Evolutionary conservation across 2,329 filamentous ascomycete species (phyloP).

Genomic region (Simplicillium aogashimaense): DNA sequence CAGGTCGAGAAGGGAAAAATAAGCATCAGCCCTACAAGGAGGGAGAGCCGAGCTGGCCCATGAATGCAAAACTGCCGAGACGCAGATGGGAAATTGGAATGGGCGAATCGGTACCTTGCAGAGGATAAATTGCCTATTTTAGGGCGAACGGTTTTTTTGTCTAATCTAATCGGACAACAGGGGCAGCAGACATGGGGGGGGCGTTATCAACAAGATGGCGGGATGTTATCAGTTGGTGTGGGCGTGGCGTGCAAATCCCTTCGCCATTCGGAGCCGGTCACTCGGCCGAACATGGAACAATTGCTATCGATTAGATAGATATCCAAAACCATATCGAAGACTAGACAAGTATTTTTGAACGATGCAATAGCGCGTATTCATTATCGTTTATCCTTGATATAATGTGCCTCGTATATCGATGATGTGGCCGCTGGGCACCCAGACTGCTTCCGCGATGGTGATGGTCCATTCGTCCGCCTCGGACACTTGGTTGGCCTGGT

Average conservation of each 20-base stretch:
- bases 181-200: neutral
- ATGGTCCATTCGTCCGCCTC: too few relatives aligned
- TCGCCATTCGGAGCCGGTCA: too few relatives aligned
- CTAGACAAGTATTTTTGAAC: too few relatives aligned
- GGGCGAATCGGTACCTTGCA: too few relatives aligned
- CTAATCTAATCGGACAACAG: too few relatives aligned
- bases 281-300: neutral
- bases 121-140: neutral
- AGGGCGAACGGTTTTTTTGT: neutral
- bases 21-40: conserved; percentile 1
- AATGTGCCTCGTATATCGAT: too few relatives aligned
- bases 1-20: neutral
- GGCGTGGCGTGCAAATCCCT: neutral
- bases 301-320: neutral
- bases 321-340: too few relatives aligned
- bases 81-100: too few relatives aligned
- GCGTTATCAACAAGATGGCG: neutral
- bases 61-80: neutral
- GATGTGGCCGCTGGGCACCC: too few relatives aligned
- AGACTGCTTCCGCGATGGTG: too few relatives aligned
- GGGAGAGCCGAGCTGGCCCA: neutral
- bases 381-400: too few relatives aligned
- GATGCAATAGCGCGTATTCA: too few relatives aligned
- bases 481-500: neutral
- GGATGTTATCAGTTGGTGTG: conserved; percentile 1